Evolutionary conservation across 2,329 filamentous ascomycete species (phyloP), one percentile per base, ranked within the genome.

Genomic region (Fusarium verrucosum): DNA sequence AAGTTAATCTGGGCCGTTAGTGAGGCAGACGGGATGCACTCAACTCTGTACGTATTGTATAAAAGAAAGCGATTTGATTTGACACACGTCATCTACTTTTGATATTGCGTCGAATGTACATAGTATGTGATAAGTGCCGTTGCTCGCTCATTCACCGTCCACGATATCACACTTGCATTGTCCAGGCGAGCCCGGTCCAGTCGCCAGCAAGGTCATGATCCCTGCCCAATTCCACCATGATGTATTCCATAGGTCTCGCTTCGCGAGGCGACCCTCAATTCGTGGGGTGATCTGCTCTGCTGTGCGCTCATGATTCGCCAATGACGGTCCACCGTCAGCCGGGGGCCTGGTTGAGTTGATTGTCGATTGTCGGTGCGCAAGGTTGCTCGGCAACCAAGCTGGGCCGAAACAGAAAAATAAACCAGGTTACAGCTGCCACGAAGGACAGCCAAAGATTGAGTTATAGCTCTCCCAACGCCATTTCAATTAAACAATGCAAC

Each of bases 1-100:
- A 46, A 42, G 41, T 25, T n/a, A 41, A 49, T 41, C 33, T 49
- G 30, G 30, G 30, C 7, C 7, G 17, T 41, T 38, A 56, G 43
- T 62, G 52, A 42, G 58, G 59, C 51, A 49, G 58, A 60, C 22
- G 55, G 58, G 50, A 62, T 50, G 59, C 59, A 70, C 70, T 68
- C 70, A 72, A 70, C 70, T 72, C 67, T 72, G 70, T n/a, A n/a
- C n/a, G n/a, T n/a, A n/a, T n/a, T n/a, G n/a, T 72, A 71, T 47
- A 71, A 66, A 71, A 70, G 57, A 62, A 69, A 72, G 70, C 70
- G 70, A 69, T 68, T 72, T 71, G 70, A 69, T 71, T 72, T 72
- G 61, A 56, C 55, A 59, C 36, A 44, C 57, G 52, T 60, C 50
- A 56, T 36, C 47, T 30, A 41, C 28, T 38, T 25, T 22, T 38